phyloP scores from a whole-genome alignment of 2,329 filamentous ascomycete species.

The Alternaria triticimaculans region DNA sequence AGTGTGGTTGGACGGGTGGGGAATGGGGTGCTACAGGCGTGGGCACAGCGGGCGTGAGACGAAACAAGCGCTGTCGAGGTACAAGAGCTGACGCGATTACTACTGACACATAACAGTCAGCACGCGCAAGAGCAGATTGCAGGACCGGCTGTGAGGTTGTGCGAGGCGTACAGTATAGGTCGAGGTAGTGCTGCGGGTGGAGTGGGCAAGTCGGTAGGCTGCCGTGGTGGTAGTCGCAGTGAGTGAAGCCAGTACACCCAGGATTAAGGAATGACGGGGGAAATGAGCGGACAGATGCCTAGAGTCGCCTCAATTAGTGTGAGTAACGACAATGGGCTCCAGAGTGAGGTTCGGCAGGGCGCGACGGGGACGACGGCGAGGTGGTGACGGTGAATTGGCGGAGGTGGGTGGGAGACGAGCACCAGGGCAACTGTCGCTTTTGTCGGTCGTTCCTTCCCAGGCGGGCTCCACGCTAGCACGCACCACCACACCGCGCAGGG shows the following conservation, averaged over 20 bases:
- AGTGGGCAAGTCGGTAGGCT: slow-evolving; percentile 16
- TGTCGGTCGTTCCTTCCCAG: slow-evolving; percentile 25
- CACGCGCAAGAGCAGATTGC: slow-evolving; percentile 37
- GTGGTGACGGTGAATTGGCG: slow-evolving; percentile 30
- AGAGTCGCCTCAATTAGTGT: slow-evolving; percentile 34
- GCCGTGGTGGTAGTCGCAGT: slow-evolving; percentile 24
- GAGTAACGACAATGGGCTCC: slow-evolving; percentile 45
- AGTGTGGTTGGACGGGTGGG: slow-evolving; percentile 12
- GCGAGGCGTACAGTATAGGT: slow-evolving; percentile 35
- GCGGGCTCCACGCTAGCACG: slow-evolving; percentile 10
- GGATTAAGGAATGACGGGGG: slow-evolving; percentile 47
- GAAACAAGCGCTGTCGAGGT: slow-evolving; percentile 49
- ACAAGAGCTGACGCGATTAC: slow-evolving; percentile 44
- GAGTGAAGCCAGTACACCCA: slow-evolving; percentile 48
- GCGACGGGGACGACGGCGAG: slow-evolving; percentile 26
- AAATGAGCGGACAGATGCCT: slow-evolving; percentile 49
- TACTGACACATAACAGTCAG: slow-evolving; percentile 38
- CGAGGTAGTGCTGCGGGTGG: slow-evolving; percentile 11
- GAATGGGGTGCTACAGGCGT: slow-evolving; percentile 37
- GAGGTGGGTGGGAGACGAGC: slow-evolving; percentile 27
- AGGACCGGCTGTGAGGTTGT: slow-evolving; percentile 11
- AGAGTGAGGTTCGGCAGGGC: slow-evolving; percentile 22
- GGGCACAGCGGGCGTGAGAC: slow-evolving; percentile 44
- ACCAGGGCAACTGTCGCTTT: slow-evolving; percentile 30
- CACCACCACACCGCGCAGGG: slow-evolving; percentile 7